phyloP scores from a whole-genome alignment of 2,329 filamentous ascomycete genomes.

The Knufia fluminis region DNA sequence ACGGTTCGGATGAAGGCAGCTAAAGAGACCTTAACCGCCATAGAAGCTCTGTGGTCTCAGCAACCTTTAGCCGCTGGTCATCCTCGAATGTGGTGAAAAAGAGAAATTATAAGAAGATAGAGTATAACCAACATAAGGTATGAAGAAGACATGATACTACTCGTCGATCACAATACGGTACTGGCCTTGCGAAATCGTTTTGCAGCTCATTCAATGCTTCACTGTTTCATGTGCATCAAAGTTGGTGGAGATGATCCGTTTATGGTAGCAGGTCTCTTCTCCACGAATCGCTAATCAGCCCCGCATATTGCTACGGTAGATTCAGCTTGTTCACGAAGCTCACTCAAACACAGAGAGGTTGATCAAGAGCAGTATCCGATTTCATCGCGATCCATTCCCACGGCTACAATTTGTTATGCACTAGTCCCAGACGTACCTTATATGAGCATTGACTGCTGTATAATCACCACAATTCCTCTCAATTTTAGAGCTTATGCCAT shows the following conservation, averaged over 20 bases:
- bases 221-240: not conserved
- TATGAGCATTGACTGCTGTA: no score
- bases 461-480: no score
- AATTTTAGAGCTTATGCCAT: no score
- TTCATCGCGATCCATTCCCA: no score
- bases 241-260: not conserved
- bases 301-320: no score
- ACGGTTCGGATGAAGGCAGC: constrained; percentile 3
- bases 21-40: not conserved
- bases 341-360: no score
- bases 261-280: not conserved
- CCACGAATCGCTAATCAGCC: not conserved
- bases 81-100: not conserved
- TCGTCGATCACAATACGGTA: not conserved
- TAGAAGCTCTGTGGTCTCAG: not conserved
- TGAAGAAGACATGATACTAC: not conserved
- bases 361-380: no score
- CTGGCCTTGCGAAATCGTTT: no score
- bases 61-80: not conserved
- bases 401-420: no score
- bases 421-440: no score
- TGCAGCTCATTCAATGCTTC: no score
- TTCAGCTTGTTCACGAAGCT: no score
- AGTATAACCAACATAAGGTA: not conserved
- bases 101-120: not conserved